Percentiles rank a stretch among this genome's conserved stretches.
phyloP scores from a whole-genome alignment of 139 green algal genomes.

The Chlorella sp. region DNA sequence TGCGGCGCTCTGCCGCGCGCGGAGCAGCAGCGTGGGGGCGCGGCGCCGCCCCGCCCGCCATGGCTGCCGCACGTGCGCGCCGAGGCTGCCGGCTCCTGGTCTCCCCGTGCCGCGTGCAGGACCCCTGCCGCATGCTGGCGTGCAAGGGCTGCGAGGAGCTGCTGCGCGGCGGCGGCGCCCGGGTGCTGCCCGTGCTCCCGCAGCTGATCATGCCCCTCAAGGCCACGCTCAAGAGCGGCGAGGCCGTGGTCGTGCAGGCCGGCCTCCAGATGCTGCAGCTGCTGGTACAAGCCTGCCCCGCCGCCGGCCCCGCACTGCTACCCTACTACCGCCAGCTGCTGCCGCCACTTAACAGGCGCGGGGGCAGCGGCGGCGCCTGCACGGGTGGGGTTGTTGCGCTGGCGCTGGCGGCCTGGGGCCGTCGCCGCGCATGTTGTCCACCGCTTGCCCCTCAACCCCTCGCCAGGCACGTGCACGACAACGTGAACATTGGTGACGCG shows the following conservation, averaged over 20 bases:
- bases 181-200: constrained; percentile 85
- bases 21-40: too few species aligned
- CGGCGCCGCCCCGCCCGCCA: too few species aligned
- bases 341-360: constrained; percentile 77
- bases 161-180: constrained; percentile 52
- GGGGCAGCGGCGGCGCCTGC: background rate
- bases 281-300: constrained; percentile 39
- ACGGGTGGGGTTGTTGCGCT: background rate
- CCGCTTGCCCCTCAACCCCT: background rate
- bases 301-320: constrained; percentile 82
- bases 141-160: constrained; percentile 65
- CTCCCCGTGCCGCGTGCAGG: constrained; percentile 12
- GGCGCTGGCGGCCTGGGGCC: background rate
- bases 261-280: constrained; percentile 5
- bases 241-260: constrained; percentile 38
- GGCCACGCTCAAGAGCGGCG: constrained; percentile 78
- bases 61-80: too few species aligned
- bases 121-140: constrained; percentile 87
- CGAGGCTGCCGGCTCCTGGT: background rate
- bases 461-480: constrained; percentile 63
- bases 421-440: background rate
- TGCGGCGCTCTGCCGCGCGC: too few species aligned
- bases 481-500: constrained; percentile 78
- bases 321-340: constrained; percentile 90
- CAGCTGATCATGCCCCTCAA: constrained; percentile 92